Evolutionary conservation across 768 basidiomycete genomes (phyloP).

Genomic region (Rhodosporidiobolus odoratus): DNA sequence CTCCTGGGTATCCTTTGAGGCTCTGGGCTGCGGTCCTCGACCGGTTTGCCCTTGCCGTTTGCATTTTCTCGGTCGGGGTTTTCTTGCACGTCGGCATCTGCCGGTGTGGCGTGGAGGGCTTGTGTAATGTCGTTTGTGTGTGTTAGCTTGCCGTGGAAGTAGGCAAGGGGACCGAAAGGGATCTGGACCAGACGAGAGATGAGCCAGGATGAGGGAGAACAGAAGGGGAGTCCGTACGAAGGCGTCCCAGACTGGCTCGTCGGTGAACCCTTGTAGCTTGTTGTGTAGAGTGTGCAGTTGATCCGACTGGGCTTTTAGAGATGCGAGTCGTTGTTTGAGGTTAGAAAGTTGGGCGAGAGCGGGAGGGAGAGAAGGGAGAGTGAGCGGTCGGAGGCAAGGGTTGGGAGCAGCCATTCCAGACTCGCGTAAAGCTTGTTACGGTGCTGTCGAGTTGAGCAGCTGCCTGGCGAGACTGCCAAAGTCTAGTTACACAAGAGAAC

Average conservation of each 20-base stretch:
- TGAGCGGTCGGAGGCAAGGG: conserved; percentile 12
- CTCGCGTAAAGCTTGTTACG: neutral
- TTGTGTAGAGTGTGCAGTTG: neutral
- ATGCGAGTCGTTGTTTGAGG: conserved; percentile 2
- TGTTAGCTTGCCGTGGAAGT: conserved; percentile 33
- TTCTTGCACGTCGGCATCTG: neutral
- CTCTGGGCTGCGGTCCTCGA: neutral
- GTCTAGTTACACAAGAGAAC: neutral
- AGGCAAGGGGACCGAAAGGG: conserved; percentile 37
- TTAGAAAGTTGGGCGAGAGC: neutral
- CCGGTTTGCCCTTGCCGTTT: neutral
- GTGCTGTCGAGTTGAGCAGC: neutral
- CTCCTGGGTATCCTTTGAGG: conserved; percentile 11
- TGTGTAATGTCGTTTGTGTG: conserved; percentile 39
- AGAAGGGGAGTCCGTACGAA: conserved; percentile 9
- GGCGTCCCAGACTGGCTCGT: conserved; percentile 33
- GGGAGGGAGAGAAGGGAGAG: conserved; percentile 27
- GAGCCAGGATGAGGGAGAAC: no score
- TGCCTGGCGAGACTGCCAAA: neutral
- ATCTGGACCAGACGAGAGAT: conserved; percentile 5
- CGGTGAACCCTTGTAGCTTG: conserved; percentile 26
- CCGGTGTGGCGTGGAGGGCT: neutral
- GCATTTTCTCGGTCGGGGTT: neutral
- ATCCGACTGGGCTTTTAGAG: neutral
- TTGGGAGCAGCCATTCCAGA: neutral